Evolutionary conservation across 257 asterid species (phyloP), one percentile per base, ranked within the genome.

Genomic region (Solanum medicagineum): DNA sequence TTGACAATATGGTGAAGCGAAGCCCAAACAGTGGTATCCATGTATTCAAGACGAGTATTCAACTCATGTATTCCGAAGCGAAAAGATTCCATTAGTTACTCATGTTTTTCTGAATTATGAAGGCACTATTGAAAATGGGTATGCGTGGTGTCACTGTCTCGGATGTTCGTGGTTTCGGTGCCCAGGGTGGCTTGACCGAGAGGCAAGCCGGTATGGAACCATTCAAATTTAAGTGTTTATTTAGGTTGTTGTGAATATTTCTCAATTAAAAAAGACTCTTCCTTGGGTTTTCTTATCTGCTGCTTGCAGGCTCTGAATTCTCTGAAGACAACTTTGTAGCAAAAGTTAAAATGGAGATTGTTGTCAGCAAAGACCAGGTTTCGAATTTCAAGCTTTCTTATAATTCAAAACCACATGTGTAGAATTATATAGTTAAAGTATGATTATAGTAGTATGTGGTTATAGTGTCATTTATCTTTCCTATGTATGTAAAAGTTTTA

Each of bases 161-260:
- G 86, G 99, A 96, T 90, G 99, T 96, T 73, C 93, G 97, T 75
- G 99, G 98, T 66, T 96, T 94, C 89, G 99, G 99, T 80, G 92
- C 98, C 87, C 99, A 96, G 91, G 99, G 99, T 60, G 98, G 95
- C 87, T 89, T 89, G 89, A 88, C 98, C 14, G 99, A 96, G 86
- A 93, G 99, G 86, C 98, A 96, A 73, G 98, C 98, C 63, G 99
- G 99, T 94, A 90, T 80, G 84, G 84, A 53, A 54, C 68, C 77
- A 69, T 51, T 75, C 60, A 40, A 47, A 59, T 82, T 85, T 79
- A 62, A n/a, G 85, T 63, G 80, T 85, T 86, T 44, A 75, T 45
- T 82, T 47, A 75, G 9, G 22, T 22, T 22, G 44, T 75, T 5
- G 10, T 74, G 36, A 10, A 55, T 63, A 19, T 53, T 83, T 83